Base-by-base conservation (phyloP, 495 filamentous ascomycete species). In the Aspergillus ellipticus region DNA sequence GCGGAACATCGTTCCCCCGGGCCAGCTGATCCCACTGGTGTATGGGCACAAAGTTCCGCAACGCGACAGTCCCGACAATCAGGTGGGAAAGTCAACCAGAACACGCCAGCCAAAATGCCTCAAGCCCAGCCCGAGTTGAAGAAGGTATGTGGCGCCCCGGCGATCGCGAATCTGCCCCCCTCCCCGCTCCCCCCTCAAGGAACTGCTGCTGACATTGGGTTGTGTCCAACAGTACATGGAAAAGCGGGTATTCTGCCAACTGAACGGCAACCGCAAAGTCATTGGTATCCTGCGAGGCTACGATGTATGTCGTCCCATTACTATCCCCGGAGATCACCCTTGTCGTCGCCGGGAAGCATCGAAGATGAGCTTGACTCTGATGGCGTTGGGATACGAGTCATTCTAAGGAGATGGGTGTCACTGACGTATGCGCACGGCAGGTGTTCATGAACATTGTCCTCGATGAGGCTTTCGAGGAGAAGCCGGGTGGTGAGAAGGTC, bases 91-190 rank as follows among this genome's bases (percentile, higher is more conserved):
- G 42, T 26, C 19, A 64, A 49, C 46, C 56, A 60, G 29, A 62
- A 54, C 52, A 50, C 51, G 51, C 57, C 60, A 58, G 59, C 69
- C 75, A 89, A 81, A 58, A 98, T 98, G 95, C 91, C 95, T 75
- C 93, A 93, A 89, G 91, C 94, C 70, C 93, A 97, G 76, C 95
- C 94, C 58, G 95, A 98, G 74, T 85, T 98, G 57, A 97, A 98
- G 76, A 97, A 97, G 85, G 94, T 93, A 70, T 43, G 75, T 67
- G 48, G 48, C 53, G 33, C 13, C 11, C 46, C 20, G 19, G 6
- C 43, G 42, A 49, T 20, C 13, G 2, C 2, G 5, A 42, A 15
- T 9, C 19, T 39, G n/a, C 16, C 11, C 13, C 2, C 5, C 9
- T 26, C 59, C 9, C 33, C 26, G 3, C 5, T 42, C 26, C 7